Evolutionary conservation across 441 rosid species (phyloP), one percentile per base, ranked within the genome.

Genomic region (Euphorbia celastroides): DNA sequence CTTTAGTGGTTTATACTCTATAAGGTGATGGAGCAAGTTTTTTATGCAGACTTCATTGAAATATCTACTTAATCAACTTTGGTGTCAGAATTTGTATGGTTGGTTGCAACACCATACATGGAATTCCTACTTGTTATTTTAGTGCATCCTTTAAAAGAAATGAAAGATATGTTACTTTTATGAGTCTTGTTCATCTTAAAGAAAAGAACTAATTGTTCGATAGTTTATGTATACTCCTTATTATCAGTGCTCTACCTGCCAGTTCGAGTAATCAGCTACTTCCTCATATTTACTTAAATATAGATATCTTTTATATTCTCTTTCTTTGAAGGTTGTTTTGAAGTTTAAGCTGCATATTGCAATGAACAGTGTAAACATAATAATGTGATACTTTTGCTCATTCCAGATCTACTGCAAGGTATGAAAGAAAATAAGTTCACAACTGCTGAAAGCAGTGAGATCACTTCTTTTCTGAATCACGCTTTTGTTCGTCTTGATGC

Each of bases 401-500:
- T 73, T 72, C 57, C 80, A 93, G 99, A 90, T 89, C 81, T 96
- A 32, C 79, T 90, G 64, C 63, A 76, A 73, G 96, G 87, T 67
- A 54, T 93, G 30, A 83, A 79, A 80, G 82, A 69, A 58, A 80
- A 82, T 70, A 83, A 80, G 85, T 93, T 93, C 61, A 77, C 74
- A 19, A 81, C 76, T 60, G 73, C 79, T 64, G 96, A 96, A 78
- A 88, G 78, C 67, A 73, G 70, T 64, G 89, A 86, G 73, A 87
- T 96, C 69, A 75, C 84, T 69, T 75, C 91, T 64, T 96, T 96
- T 82, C 78, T 96, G 25, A 81, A 78, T 59, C 81, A 75, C 76
- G 96, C 97, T 67, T 84, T 78, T 83, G 82, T 82, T 72, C 96
- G 98, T 20, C 90, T 96, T 73, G 98, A 96, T 74, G 96, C 93